These are phyloP conservation scores for Phytophthora chlamydospora DNA, from an alignment of 352 stramenopile genomes.

Conservation along the genomic window DNA sequence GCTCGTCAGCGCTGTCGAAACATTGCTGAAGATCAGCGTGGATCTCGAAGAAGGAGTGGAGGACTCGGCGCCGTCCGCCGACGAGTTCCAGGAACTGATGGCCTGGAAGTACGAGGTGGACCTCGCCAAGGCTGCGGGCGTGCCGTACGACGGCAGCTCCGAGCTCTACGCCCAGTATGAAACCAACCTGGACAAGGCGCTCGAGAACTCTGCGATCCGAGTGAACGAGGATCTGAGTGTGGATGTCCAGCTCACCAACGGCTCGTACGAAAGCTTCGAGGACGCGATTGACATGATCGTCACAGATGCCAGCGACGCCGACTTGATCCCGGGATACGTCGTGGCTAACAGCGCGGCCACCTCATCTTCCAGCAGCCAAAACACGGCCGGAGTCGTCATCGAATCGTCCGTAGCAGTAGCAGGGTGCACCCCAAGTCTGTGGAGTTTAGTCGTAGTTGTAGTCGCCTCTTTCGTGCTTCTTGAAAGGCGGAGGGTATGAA, in stretches of 20 bases:
- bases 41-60: constrained; percentile 35
- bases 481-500: constrained; percentile 15
- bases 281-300: constrained; percentile 34
- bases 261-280: constrained; percentile 36
- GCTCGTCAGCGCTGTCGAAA: constrained; percentile 56
- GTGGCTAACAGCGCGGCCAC: constrained; percentile 12
- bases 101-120: constrained; percentile 60
- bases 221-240: constrained; percentile 40
- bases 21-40: constrained; percentile 65
- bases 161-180: constrained; percentile 55
- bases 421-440: constrained; percentile 13
- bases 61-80: constrained; percentile 27
- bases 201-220: constrained; percentile 36
- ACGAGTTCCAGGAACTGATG: constrained; percentile 49
- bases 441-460: constrained; percentile 31
- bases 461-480: constrained; percentile 17
- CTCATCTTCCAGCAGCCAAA: constrained; percentile 8
- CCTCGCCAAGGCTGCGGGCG: constrained; percentile 39
- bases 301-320: constrained; percentile 22
- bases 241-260: constrained; percentile 35
- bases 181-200: constrained; percentile 36
- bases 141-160: constrained; percentile 51
- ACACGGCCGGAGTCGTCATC: neutral
- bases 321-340: constrained; percentile 25
- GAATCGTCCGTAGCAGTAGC: constrained; percentile 20